Conservation (phyloP, 2,329 filamentous ascomycete species). For the Emmonsiellopsis sp. region DNA sequence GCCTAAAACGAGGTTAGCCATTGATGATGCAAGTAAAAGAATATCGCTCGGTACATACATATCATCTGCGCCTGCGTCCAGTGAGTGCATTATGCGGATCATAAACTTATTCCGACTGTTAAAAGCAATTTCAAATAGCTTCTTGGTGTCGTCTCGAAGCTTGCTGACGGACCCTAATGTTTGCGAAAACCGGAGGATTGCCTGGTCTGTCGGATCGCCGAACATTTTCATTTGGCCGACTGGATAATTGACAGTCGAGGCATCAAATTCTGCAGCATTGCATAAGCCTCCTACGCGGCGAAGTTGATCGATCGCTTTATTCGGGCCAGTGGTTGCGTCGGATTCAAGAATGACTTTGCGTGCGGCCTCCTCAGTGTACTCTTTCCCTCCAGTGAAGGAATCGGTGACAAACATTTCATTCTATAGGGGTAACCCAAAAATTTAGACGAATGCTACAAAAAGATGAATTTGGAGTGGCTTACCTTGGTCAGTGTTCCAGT, state of each 20-base stretch:
- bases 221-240: slow-evolving; percentile 56
- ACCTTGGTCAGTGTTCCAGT: slow-evolving; percentile 47
- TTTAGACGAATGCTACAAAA: not conserved
- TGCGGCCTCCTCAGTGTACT: slow-evolving; percentile 45
- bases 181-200: slow-evolving; percentile 64
- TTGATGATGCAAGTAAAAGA: not conserved
- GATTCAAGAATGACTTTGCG: slow-evolving; percentile 30
- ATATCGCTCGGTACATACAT: slow-evolving; percentile 20
- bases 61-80: slow-evolving; percentile 22
- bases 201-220: slow-evolving; percentile 69
- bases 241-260: slow-evolving; percentile 50
- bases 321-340: slow-evolving; percentile 15
- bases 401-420: slow-evolving; percentile 68
- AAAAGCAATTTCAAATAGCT: slow-evolving; percentile 61
- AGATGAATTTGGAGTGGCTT: not conserved
- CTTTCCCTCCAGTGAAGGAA: slow-evolving; percentile 49
- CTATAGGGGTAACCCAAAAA: slow-evolving; percentile 21
- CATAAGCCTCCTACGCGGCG: slow-evolving; percentile 57
- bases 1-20: slow-evolving; percentile 20
- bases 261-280: slow-evolving; percentile 68
- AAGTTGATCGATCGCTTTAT: slow-evolving; percentile 48
- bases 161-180: slow-evolving; percentile 52
- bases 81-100: slow-evolving; percentile 50
- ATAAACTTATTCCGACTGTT: slow-evolving; percentile 83
- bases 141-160: slow-evolving; percentile 54